Conservation (phyloP, 2,329 filamentous ascomycete species). For the Pyricularia grisea region DNA sequence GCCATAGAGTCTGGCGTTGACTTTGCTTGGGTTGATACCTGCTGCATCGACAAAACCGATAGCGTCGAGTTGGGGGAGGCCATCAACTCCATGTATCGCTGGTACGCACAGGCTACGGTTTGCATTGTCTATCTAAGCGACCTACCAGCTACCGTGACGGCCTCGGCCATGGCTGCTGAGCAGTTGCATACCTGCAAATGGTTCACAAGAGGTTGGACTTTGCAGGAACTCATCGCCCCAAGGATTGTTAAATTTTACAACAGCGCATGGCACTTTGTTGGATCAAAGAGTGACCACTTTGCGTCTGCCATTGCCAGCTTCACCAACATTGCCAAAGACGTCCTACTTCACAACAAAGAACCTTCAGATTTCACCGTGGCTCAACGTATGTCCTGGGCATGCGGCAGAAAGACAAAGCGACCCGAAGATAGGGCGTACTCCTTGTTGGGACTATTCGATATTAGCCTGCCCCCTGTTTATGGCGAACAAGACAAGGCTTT, state of each 20-base stretch:
- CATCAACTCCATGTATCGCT: constrained; percentile 2
- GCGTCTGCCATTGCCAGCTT: constrained; percentile 7
- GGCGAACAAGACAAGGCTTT: constrained; percentile 16
- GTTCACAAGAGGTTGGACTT: constrained; percentile 42
- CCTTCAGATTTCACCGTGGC: constrained; percentile 9
- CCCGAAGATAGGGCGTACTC: constrained; percentile 16
- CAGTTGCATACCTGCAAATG: constrained; percentile 10
- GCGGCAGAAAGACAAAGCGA: constrained; percentile 10
- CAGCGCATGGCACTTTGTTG: constrained; percentile 16
- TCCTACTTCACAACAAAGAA: constrained; percentile 7
- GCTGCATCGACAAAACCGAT: constrained; percentile 1
- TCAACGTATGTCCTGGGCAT: constrained; percentile 17
- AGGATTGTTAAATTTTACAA: constrained; percentile 19
- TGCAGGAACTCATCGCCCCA: constrained; percentile 55
- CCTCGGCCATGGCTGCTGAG: neutral
- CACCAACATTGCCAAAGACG: constrained; percentile 13
- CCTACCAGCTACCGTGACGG: neutral
- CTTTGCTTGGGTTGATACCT: constrained; percentile 1
- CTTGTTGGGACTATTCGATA: constrained; percentile 15
- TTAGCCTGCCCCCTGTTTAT: constrained; percentile 18
- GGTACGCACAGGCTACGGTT: neutral
- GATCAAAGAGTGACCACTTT: constrained; percentile 13
- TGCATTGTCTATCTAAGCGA: neutral
- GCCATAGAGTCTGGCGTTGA: neutral
- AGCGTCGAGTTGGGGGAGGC: neutral